phyloP scores from a whole-genome alignment of 306 rosid genomes.

The Rubus parviflorus region DNA sequence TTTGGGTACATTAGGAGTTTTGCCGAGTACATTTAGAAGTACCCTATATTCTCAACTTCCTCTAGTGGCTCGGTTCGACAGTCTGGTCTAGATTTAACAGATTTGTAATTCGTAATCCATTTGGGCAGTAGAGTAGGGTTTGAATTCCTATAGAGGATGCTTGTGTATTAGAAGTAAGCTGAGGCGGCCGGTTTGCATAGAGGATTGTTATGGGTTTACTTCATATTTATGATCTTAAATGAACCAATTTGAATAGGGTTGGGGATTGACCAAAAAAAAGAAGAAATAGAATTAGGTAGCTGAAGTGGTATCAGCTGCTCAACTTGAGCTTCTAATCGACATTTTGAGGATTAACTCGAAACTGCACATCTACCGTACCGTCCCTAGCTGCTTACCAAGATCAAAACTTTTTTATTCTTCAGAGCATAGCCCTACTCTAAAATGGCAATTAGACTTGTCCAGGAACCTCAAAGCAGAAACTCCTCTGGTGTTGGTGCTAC shows the following conservation, averaged over 20 bases:
- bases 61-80: not conserved
- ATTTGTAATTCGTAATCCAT: not conserved
- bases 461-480: constrained; percentile 9
- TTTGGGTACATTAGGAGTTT: too few relatives aligned
- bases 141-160: not conserved
- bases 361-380: constrained; percentile 1
- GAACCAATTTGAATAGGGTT: not conserved
- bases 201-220: not conserved
- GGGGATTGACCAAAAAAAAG: not conserved
- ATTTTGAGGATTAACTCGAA: not conserved
- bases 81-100: not conserved
- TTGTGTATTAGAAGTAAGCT: not conserved
- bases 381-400: not conserved
- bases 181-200: not conserved
- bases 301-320: too few relatives aligned
- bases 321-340: not conserved
- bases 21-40: too few relatives aligned
- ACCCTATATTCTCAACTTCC: not conserved
- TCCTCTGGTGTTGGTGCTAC: not conserved
- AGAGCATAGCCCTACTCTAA: not conserved
- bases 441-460: not conserved
- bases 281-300: too few relatives aligned
- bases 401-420: not conserved
- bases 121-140: not conserved
- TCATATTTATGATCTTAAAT: not conserved